Evolutionary conservation across 257 asterid genomes (phyloP), one percentile per base, ranked within the genome.

Genomic region (Lycium ferocissimum): DNA sequence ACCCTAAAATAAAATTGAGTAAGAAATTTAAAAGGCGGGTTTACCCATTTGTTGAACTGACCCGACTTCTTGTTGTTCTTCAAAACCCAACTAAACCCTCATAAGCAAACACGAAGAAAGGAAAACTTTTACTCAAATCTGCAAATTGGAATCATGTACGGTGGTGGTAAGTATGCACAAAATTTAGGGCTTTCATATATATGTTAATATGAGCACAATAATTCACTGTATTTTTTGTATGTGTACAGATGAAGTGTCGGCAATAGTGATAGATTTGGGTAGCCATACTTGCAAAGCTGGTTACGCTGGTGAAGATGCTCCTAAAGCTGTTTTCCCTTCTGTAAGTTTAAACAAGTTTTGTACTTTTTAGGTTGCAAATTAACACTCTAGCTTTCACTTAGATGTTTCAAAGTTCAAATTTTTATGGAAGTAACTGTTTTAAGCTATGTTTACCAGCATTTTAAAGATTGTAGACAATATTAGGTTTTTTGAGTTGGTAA

Each of bases 241-340:
- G 43, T 75, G 40, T 85, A 59, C 89, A 97, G 99, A 97, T 88
- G 99, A 97, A 88, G 99, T 97, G 20, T 97, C 98, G 12, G 99
- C 99, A 3, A 90, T 97, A 79, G 98, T 97, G 73, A 91, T 95
- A 15, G 99, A 97, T 92, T 87, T 97, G 84, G 99, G 99, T 83
- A 91, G 97, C n/a, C 97, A 94, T 81, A 94, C 99, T 85, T 97
- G 99, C 92, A 97, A 97, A 90, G 98, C 98, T 87, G 99, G 99
- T 81, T 97, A 95, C 82, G 98, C 99, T 33, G 99, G 99, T 47
- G 99, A 97, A 95, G 99, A 97, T 93, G 98, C 98, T 81, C 99
- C 99, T 2, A 95, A 97, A 89, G 99, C 99, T 59, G 98, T 97
- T 79, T 97, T 97, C 79, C 99, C 99, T 26, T 97, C 99, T 15